Evolutionary conservation across 148 eudicot species (phyloP).

Genomic region (Linanthus parryae): DNA sequence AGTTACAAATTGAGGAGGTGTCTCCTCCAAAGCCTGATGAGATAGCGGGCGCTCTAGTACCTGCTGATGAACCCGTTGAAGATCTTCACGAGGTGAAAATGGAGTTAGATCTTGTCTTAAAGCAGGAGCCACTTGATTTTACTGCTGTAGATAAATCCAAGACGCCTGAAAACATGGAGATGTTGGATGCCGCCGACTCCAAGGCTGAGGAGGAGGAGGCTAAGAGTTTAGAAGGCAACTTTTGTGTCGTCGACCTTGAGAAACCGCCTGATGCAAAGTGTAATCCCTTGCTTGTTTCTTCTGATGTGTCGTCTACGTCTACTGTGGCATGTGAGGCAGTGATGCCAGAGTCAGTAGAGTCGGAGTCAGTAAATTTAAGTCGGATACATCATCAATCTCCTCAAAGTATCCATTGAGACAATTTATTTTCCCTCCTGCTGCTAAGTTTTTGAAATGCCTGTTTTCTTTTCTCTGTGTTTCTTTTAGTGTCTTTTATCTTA

Average conservation of each 20-base stretch:
- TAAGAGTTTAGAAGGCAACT: conserved; percentile 21
- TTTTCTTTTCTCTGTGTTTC: too few relatives aligned
- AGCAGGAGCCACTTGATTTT: too few relatives aligned
- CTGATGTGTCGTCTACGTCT: conserved; percentile 58
- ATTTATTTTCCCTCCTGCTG: too few relatives aligned
- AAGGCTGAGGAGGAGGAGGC: conserved; percentile 19
- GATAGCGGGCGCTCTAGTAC: background rate
- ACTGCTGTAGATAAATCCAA: too few relatives aligned
- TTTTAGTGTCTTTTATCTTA: conserved; percentile 11
- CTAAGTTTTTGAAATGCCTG: too few relatives aligned
- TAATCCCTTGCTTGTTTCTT: conserved; percentile 35
- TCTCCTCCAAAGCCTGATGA: background rate
- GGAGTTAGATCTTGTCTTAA: conserved; percentile 25
- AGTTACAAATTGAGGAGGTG: conserved; percentile 7
- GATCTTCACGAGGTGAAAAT: conserved; percentile 11
- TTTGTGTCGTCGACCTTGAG: too few relatives aligned
- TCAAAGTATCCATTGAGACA: conserved; percentile 27
- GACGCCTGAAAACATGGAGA: too few relatives aligned
- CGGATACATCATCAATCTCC: conserved; percentile 82
- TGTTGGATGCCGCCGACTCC: conserved; percentile 12
- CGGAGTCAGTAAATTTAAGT: conserved; percentile 78
- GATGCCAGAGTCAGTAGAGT: conserved; percentile 65
- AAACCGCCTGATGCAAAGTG: conserved; percentile 46
- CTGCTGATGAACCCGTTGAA: background rate
- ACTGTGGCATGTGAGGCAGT: too few relatives aligned